A percentile compares a stretch with the other conserved stretches of the same genome.
phyloP scores from a whole-genome alignment of 2,329 filamentous ascomycete genomes.

The Clarireedia monteithiana region DNA sequence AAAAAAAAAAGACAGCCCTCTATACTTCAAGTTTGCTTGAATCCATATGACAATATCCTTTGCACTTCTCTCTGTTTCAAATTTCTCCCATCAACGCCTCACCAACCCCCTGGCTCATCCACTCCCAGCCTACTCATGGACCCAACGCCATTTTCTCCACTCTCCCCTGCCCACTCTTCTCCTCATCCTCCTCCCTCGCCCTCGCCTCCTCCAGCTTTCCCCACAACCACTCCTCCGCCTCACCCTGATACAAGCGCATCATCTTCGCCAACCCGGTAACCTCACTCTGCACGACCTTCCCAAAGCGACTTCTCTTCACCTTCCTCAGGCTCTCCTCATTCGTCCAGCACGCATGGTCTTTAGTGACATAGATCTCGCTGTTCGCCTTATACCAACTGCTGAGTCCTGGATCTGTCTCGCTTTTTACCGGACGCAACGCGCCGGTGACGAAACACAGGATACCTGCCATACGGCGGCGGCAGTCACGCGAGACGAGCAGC shows the following conservation, averaged over 20 bases:
- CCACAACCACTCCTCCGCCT: constrained; percentile 45
- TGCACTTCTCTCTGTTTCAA: no score
- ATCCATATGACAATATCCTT: no score
- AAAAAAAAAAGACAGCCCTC: no score
- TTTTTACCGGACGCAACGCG: constrained; percentile 68
- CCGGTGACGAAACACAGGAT: constrained; percentile 78
- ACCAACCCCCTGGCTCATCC: constrained; percentile 23
- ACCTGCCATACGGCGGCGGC: constrained; percentile 59
- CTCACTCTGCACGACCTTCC: constrained; percentile 46
- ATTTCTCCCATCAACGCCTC: no score
- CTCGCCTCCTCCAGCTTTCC: constrained; percentile 11
- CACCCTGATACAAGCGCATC: constrained; percentile 46
- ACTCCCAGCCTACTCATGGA: background rate
- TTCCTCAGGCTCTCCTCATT: constrained; percentile 52
- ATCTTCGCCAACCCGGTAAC: constrained; percentile 44
- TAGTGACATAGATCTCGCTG: constrained; percentile 70
- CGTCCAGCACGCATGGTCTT: constrained; percentile 68
- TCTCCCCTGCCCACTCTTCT: background rate
- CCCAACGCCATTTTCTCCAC: background rate
- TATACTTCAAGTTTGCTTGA: no score
- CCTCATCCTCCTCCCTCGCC: background rate
- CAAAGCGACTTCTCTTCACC: constrained; percentile 53
- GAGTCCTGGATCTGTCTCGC: constrained; percentile 65
- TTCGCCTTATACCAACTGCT: constrained; percentile 78
- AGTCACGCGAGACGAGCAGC: constrained; percentile 67